These are phyloP conservation scores for Ballota nigra DNA, from an alignment of 257 asterid species.

Conservation along the genomic window DNA sequence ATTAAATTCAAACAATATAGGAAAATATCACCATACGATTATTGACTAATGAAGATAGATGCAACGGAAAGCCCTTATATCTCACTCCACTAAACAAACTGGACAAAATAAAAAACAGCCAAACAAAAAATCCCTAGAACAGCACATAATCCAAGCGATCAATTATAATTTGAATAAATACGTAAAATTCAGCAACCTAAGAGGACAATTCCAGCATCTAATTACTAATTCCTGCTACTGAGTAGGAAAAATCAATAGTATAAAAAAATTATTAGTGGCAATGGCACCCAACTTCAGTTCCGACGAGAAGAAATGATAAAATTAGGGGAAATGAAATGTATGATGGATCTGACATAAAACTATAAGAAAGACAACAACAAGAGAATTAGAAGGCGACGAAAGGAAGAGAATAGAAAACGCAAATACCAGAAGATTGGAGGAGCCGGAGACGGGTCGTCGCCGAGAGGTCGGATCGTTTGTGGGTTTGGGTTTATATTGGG, in stretches of 20 bases:
- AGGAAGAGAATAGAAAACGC: background rate
- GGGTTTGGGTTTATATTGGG: slow-evolving; percentile 14
- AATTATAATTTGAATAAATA: background rate
- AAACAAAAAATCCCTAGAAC: background rate
- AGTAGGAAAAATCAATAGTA: background rate
- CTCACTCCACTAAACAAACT: background rate
- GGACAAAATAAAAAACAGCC: background rate
- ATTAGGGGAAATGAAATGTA: background rate
- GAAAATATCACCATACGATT: background rate
- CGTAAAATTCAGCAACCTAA: background rate
- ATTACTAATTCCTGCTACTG: background rate
- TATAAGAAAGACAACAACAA: background rate
- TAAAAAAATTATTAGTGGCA: background rate
- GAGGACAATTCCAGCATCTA: slow-evolving; percentile 6
- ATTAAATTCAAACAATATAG: background rate
- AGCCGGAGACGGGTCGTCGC: background rate
- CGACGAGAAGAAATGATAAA: background rate
- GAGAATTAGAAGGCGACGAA: background rate
- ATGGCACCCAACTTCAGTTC: background rate
- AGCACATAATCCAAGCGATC: slow-evolving; percentile 15
- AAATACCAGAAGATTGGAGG: background rate
- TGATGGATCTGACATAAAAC: slow-evolving; percentile 17
- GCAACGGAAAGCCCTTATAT: background rate
- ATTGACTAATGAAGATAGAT: background rate
- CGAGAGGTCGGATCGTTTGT: slow-evolving; percentile 19